Base-by-base conservation (phyloP, 352 stramenopile genomes). In the Phytophthora ramorum region DNA sequence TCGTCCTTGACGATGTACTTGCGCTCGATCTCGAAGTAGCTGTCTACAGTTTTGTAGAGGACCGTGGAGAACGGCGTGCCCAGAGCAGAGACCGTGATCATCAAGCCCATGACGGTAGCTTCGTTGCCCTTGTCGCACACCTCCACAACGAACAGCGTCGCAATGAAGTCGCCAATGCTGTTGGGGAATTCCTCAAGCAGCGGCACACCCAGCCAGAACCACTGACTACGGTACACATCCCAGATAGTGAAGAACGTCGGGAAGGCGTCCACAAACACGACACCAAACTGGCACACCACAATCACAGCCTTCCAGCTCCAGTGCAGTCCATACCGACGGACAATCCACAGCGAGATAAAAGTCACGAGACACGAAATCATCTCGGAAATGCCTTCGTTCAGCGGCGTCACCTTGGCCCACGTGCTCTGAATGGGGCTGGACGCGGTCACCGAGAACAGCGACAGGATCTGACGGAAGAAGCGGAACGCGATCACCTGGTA, bases 191-290 rank as follows among this genome's bases (percentile, higher is more conserved):
- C 66, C 41, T 84, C 75, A 7, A 87, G 66, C 34, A 90, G 49
- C n/a, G 81, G 76, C 20, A 85, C 67, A 17, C 81, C 81, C 16
- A 87, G 51, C 76, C 75, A 90, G 63, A 90, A 87, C 79, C 81
- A 91, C 34, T 91, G 81, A 50, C 75, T 86, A n/a, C 81, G 77
- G 32, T 85, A 77, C 7, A 91, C 79, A 41, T 91, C 44, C 81
- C 81, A 91, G 65, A 89, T 85, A 13, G 81, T 90, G 45, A 87
- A 63, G 45, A 87, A 80, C 4, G 77, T 87, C 9, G 76, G 75
- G 26, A 86, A 59, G 0, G 61, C 52, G 51, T 91, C 81, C 22
- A 85, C 59, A 14, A 74, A 53, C 16, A 91, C 74, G 37, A 89
- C 77, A 2, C 63, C 55, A 13, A 87, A 58, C 48, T 83, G 70